Evolutionary conservation across 768 basidiomycete genomes (phyloP), one percentile per base, ranked within the genome.

Genomic region (Russula sp.): DNA sequence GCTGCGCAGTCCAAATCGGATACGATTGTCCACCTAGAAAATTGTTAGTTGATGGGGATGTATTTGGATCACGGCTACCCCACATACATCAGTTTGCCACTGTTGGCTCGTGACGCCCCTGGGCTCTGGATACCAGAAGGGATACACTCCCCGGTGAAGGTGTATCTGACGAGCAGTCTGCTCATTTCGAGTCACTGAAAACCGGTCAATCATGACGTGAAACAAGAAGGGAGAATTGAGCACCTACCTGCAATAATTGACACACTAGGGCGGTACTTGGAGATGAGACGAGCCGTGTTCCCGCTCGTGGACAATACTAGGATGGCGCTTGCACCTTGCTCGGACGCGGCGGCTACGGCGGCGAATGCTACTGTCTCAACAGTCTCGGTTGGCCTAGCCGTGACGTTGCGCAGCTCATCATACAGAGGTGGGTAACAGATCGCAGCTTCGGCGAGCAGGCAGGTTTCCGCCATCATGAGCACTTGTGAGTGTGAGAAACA

Each of bases 391-490:
- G 97, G 97, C 57, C 91, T 87, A 61, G 84, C 80, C 64, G 93
- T 89, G 67, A 89, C 81, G 45, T 80, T 75, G 63, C 86, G 85
- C 66, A 98, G 79, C 69, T 96, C 93, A 71, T 97, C 91, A 73
- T 91, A 98, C 56, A 98, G 78, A 62, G 94, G 91, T 47, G 92
- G 91, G 73, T 98, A 95, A 80, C 91, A 94, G 75, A 96, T 92
- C 39, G 96, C 89, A 52, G 89, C 84, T 77, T 99, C 97, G 62
- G 97, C 96, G 67, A 99, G 88, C 71, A 94, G 82, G 74, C 96
- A 98, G 3, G 95, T 98, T 81, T 99, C 97, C 57, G 96, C 97
- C 97, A 99, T 99, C 96, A 98, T 96, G 70, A 94, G 83, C 68
- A 99, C 95, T 92, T 22, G 13, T 8, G 35, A 6, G 6, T 47